Evolutionary conservation across 768 basidiomycete species (phyloP).

Genomic region (Lactarius psammicola): DNA sequence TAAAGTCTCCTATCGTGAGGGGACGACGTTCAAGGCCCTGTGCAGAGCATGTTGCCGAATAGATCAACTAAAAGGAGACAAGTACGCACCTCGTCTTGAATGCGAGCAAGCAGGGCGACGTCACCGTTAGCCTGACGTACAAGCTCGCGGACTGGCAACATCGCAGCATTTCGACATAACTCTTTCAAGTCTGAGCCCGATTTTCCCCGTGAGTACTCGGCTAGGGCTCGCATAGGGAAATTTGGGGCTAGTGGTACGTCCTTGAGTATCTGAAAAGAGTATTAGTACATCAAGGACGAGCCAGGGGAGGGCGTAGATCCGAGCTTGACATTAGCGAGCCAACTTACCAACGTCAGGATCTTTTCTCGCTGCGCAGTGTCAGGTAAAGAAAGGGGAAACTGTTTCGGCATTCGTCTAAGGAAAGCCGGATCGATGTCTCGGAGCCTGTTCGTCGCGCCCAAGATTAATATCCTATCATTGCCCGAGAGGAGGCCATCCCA

Average conservation of each 20-base stretch:
- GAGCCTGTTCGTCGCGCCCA: constrained; percentile 96
- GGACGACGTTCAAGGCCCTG: constrained; percentile 81
- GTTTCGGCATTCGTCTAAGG: too few relatives aligned
- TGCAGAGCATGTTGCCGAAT: background rate
- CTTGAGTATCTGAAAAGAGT: too few relatives aligned
- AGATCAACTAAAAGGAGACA: background rate
- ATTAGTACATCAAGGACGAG: background rate
- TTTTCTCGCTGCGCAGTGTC: constrained; percentile 74
- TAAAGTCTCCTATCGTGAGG: constrained; percentile 68
- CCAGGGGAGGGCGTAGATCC: too few relatives aligned
- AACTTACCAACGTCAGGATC: constrained; percentile 75
- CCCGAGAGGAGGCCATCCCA: constrained; percentile 93
- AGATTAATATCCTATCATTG: constrained; percentile 78
- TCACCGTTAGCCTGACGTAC: too few relatives aligned
- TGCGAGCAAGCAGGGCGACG: constrained; percentile 48
- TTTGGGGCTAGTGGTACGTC: too few relatives aligned
- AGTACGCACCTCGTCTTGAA: constrained; percentile 45
- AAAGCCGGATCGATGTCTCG: constrained; percentile 88
- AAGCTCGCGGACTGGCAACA: too few relatives aligned
- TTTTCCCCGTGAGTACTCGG: constrained; percentile 63
- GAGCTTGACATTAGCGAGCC: background rate
- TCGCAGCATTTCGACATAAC: constrained; percentile 83
- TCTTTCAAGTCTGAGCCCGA: constrained; percentile 93
- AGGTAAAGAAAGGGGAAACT: constrained; percentile 83
- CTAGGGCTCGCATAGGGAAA: constrained; percentile 60